phyloP scores from a whole-genome alignment of 2,329 filamentous ascomycete genomes.

The Fusarium dlaminii region DNA sequence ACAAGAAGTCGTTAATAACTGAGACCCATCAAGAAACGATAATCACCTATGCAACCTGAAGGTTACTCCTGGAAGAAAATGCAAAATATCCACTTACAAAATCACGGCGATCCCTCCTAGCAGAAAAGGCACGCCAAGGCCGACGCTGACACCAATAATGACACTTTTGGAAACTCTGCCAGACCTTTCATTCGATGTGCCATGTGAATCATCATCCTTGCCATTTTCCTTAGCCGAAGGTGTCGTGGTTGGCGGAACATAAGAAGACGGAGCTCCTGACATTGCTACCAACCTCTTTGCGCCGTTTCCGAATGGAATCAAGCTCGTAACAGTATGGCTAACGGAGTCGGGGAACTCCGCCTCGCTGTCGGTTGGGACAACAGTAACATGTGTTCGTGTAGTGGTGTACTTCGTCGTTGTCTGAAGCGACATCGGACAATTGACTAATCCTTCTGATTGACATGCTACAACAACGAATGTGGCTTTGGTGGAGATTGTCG shows the following conservation, averaged over 20 bases:
- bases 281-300: slow-evolving; percentile 38
- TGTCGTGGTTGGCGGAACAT: background rate
- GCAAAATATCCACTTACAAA: slow-evolving; percentile 36
- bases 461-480: slow-evolving; percentile 59
- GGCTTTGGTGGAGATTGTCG: slow-evolving; percentile 52
- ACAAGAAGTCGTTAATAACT: rapidly evolving
- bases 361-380: slow-evolving; percentile 50
- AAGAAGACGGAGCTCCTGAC: slow-evolving; percentile 57
- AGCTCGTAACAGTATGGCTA: background rate
- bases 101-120: slow-evolving; percentile 42
- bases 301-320: slow-evolving; percentile 54
- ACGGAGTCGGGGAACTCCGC: background rate
- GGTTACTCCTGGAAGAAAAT: rapidly evolving
- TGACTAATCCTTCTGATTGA: slow-evolving; percentile 51
- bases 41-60: rapidly evolving
- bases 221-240: background rate
- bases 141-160: slow-evolving; percentile 60
- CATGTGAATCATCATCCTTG: slow-evolving; percentile 11
- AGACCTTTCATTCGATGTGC: slow-evolving; percentile 28
- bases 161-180: slow-evolving; percentile 54
- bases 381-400: slow-evolving; percentile 52
- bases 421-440: slow-evolving; percentile 63
- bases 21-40: rapidly evolving
- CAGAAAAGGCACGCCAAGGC: slow-evolving; percentile 54
- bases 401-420: slow-evolving; percentile 52